phyloP scores from a whole-genome alignment of 768 basidiomycete genomes.

The Termitomyces sp. region DNA sequence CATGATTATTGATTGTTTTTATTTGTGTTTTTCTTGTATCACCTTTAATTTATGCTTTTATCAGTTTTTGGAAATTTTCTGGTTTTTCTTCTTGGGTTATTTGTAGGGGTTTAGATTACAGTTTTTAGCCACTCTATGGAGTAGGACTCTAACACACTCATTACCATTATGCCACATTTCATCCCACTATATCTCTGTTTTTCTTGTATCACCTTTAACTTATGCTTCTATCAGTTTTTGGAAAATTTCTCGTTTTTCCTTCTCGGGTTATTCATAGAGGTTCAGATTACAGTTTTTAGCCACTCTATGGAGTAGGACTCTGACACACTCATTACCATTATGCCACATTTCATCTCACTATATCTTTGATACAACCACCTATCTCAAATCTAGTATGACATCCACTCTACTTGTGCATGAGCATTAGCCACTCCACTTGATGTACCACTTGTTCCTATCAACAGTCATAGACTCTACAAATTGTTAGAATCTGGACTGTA shows the following conservation, averaged over 20 bases:
- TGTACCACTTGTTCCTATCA: too few relatives aligned
- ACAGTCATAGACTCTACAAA: too few relatives aligned
- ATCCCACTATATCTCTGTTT: neutral
- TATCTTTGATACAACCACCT: neutral
- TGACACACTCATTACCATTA: too few relatives aligned
- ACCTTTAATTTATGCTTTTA: too few relatives aligned
- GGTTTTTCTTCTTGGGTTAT: neutral
- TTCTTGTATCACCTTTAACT: neutral
- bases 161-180: neutral
- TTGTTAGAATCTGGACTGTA: too few relatives aligned
- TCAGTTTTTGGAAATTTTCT: neutral
- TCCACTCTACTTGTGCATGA: too few relatives aligned
- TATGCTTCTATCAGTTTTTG: neutral
- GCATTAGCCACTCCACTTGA: too few relatives aligned
- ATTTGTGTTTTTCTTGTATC: neutral
- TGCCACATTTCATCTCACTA: neutral
- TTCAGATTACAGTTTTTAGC: neutral
- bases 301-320: neutral
- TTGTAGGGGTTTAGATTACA: neutral
- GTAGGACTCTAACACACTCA: neutral
- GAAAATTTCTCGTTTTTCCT: neutral
- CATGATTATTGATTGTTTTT: slow-evolving; percentile 1
- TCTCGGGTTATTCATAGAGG: neutral
- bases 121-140: neutral
- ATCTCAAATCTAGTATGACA: neutral